Evolutionary conservation across 495 filamentous ascomycete species (phyloP), one percentile per base, ranked within the genome.

Genomic region (Talaromyces nanjingensis): DNA sequence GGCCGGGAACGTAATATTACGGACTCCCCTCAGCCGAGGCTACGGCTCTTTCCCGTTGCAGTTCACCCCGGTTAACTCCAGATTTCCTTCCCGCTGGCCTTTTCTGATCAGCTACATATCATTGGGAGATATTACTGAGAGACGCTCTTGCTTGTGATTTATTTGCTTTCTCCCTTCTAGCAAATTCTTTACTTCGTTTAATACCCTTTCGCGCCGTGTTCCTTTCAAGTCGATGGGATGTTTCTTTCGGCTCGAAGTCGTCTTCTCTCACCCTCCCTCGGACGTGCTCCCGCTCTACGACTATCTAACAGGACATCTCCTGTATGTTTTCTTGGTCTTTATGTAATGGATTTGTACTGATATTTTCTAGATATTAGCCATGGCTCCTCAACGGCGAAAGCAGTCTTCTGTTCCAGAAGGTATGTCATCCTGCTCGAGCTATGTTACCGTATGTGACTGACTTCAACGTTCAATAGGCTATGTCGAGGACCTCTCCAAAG

Each of bases 401-500:
- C 75, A 76, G 47, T 81, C 78, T 22, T 81, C 78, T 24, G 75
- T 81, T 65, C 78, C 78, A 49, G 77, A 81, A 70, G 78, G 78
- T 81, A 64, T 71, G 77, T 77, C 20, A 29, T 25, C 20, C 18
- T 18, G 25, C 22, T 18, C 14, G 16, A 22, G 20, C 18, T 7
- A 31, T 57, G 11, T 58, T 9, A 4, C 2, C 4, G 56, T 14
- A 37, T 59, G 56, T 62, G 12, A 57, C 63, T 42, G 18, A 59
- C 29, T 45, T 18, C 33, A 22, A 31, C n/a, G n/a, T n/a, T n/a
- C n/a, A n/a, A 6, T 67, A 94, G 94, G 91, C 63, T 98, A 98
- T 81, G 88, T 82, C 69, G 96, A 98, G 78, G 92, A 99, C 76
- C 82, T 83, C 71, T 89, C 89, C 67, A 97, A 96, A 76, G 92